Evolutionary conservation across 441 rosid genomes (phyloP).

Genomic region (Populus hybrid): DNA sequence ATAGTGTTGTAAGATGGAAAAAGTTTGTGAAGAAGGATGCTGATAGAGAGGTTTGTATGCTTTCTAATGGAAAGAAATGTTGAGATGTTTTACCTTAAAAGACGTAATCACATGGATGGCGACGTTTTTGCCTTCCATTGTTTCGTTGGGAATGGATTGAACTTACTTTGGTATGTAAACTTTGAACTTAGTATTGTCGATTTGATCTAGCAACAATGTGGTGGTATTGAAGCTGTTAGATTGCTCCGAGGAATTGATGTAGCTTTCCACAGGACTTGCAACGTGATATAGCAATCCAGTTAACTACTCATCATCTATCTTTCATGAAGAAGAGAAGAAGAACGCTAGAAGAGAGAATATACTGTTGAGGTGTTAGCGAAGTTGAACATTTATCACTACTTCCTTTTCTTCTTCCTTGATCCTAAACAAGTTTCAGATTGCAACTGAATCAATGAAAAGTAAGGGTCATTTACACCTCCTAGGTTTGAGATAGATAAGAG

Average conservation of each 20-base stretch:
- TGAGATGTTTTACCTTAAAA: no score
- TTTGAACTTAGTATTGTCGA: background rate
- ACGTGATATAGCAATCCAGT: background rate
- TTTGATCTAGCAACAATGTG: background rate
- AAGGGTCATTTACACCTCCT: background rate
- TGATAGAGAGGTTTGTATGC: background rate
- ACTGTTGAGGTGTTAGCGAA: background rate
- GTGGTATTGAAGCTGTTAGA: background rate
- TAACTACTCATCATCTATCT: background rate
- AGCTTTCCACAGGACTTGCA: background rate
- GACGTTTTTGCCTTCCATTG: background rate
- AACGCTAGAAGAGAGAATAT: background rate
- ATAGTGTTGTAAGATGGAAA: background rate
- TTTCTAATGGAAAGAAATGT: background rate
- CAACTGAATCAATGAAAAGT: background rate
- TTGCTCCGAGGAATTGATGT: background rate
- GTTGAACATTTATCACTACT: background rate
- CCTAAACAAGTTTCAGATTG: background rate
- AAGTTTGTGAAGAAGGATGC: background rate
- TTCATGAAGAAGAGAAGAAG: background rate
- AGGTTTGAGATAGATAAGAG: background rate
- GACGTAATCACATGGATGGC: no score
- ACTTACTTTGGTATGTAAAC: background rate
- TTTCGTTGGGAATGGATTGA: background rate
- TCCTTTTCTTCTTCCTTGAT: background rate